phyloP scores from a whole-genome alignment of 805 yeast genomes.

The Wilhelminamyces savonicus region DNA sequence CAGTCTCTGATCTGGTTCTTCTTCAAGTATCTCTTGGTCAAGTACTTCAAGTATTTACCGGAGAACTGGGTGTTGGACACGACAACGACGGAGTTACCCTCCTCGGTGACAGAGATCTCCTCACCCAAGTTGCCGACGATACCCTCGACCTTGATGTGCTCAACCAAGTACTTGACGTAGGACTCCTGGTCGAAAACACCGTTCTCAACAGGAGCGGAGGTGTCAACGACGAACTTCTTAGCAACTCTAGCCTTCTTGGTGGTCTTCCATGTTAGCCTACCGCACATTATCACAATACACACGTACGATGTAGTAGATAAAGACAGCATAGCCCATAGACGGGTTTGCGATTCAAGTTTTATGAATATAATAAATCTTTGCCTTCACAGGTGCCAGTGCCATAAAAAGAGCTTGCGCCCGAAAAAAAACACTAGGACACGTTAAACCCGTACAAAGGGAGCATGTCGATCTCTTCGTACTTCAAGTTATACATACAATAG shows the following conservation, averaged over 20 bases:
- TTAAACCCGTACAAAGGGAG: constrained; percentile 32
- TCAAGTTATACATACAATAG: constrained; percentile 66
- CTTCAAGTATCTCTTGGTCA: constrained; percentile 99
- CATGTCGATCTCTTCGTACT: constrained; percentile 21
- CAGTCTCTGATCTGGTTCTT: constrained; percentile 99
- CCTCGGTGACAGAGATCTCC: constrained; percentile 79
- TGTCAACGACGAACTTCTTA: constrained; percentile 92
- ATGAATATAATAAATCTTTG: constrained; percentile 2
- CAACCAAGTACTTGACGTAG: constrained; percentile 95
- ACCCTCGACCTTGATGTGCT: constrained; percentile 99
- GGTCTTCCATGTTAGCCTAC: constrained; percentile 75
- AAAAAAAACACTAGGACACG: constrained; percentile 4
- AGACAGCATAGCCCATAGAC: constrained; percentile 48
- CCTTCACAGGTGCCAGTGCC: constrained; percentile 7
- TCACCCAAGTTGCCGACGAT: constrained; percentile 96
- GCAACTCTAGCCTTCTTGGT: constrained; percentile 64
- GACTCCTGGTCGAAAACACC: constrained; percentile 97
- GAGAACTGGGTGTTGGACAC: constrained; percentile 94
- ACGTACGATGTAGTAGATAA: constrained; percentile 15
- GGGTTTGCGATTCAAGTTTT: constrained; percentile 22
- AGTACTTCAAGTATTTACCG: constrained; percentile 99
- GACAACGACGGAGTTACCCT: constrained; percentile 84
- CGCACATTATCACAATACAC: constrained; percentile 41
- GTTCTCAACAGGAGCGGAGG: constrained; percentile 94
- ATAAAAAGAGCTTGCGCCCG: constrained; percentile 1